Conservation (phyloP, 768 basidiomycete species). For the Naematelia aurantialba region DNA sequence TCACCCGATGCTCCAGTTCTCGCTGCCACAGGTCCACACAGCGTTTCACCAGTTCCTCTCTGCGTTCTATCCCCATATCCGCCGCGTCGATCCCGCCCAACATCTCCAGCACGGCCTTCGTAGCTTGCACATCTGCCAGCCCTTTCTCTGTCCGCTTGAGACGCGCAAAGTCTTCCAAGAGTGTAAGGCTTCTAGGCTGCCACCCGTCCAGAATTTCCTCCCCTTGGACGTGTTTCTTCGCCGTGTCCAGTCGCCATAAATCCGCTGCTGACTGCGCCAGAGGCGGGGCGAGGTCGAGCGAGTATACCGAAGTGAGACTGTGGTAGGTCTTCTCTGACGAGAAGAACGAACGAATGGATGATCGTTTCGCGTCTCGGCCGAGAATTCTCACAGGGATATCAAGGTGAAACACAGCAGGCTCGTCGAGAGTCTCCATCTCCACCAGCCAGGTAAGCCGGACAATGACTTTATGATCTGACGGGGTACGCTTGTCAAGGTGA, state of each 20-base stretch:
- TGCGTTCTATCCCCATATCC: constrained; percentile 10
- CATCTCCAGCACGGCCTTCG: constrained; percentile 65
- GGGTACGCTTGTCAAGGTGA: constrained; percentile 72
- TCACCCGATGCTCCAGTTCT: constrained; percentile 68
- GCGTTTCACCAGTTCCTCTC: constrained; percentile 58
- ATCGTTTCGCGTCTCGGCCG: constrained; percentile 77
- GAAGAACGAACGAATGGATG: constrained; percentile 72
- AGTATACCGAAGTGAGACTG: constrained; percentile 80
- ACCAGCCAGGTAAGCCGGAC: constrained; percentile 73
- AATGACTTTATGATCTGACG: constrained; percentile 70
- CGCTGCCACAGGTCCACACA: constrained; percentile 78
- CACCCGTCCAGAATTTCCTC: constrained; percentile 78
- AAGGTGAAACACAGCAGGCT: constrained; percentile 83
- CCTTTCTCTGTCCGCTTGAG: constrained; percentile 68
- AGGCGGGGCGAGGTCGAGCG: constrained; percentile 73
- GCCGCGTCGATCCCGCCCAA: constrained; percentile 16
- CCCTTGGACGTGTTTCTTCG: constrained; percentile 88
- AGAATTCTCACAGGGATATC: constrained; percentile 81
- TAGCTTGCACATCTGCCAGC: constrained; percentile 84
- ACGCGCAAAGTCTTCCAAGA: constrained; percentile 78
- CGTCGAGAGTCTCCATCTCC: constrained; percentile 74
- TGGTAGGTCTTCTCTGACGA: constrained; percentile 70
- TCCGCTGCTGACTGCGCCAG: constrained; percentile 81
- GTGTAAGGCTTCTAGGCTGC: constrained; percentile 81
- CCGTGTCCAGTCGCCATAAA: constrained; percentile 90